Evolutionary conservation across 2,329 filamentous ascomycete species (phyloP).

Genomic region (Colletotrichum sp.): DNA sequence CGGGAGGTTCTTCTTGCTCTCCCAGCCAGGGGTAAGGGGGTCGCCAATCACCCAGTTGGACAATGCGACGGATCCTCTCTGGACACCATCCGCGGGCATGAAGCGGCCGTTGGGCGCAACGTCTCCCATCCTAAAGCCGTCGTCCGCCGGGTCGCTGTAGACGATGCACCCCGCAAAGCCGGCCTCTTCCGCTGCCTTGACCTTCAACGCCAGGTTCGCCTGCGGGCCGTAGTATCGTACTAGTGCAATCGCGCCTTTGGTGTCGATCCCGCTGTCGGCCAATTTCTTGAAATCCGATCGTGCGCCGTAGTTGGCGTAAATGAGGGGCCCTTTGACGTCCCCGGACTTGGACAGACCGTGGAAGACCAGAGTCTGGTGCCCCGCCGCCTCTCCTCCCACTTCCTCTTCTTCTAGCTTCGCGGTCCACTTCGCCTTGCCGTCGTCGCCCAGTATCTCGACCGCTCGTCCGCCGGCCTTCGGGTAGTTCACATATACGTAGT

Average conservation of each 20-base stretch:
- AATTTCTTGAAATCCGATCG: slow-evolving; percentile 81
- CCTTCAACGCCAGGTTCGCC: slow-evolving; percentile 76
- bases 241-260: slow-evolving; percentile 82
- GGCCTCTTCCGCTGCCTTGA: slow-evolving; percentile 87
- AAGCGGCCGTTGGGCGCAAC: slow-evolving; percentile 79
- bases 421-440: slow-evolving; percentile 72
- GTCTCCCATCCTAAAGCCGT: slow-evolving; percentile 77
- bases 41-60: slow-evolving; percentile 88
- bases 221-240: slow-evolving; percentile 82
- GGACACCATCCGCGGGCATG: slow-evolving; percentile 83
- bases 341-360: slow-evolving; percentile 90
- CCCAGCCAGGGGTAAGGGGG: slow-evolving; percentile 88
- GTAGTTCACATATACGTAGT: slow-evolving; percentile 92
- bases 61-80: slow-evolving; percentile 80
- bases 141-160: slow-evolving; percentile 88
- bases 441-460: slow-evolving; percentile 78
- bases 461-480: slow-evolving; percentile 77
- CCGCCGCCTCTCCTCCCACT: slow-evolving; percentile 65
- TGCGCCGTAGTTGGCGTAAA: slow-evolving; percentile 93
- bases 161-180: slow-evolving; percentile 89
- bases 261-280: slow-evolving; percentile 72
- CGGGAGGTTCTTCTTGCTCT: slow-evolving; percentile 69
- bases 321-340: slow-evolving; percentile 82
- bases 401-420: slow-evolving; percentile 84
- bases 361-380: slow-evolving; percentile 78